phyloP scores from a whole-genome alignment of 495 filamentous ascomycete species.

The Lophiotrema nucula region DNA sequence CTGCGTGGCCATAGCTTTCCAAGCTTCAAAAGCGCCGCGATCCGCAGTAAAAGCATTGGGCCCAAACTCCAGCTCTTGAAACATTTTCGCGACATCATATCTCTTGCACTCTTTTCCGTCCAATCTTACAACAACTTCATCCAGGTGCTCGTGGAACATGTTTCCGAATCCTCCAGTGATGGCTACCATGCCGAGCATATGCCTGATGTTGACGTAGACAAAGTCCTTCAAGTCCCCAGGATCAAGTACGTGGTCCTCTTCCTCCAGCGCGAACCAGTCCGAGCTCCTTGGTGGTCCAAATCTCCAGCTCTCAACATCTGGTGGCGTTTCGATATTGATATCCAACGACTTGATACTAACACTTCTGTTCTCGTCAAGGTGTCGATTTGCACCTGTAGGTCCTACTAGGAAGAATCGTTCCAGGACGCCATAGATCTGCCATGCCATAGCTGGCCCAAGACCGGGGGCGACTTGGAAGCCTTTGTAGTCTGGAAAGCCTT shows the following conservation, averaged over 20 bases:
- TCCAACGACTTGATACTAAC: not conserved
- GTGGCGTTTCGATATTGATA: conserved; percentile 1
- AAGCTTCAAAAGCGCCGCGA: no score
- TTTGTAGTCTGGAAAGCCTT: no score
- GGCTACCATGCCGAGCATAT: not conserved
- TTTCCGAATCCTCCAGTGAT: not conserved
- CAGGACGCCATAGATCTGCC: not conserved
- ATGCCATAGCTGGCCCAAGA: not conserved
- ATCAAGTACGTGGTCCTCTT: not conserved
- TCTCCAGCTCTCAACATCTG: not conserved
- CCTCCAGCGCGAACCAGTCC: not conserved
- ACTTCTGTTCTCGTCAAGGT: not conserved
- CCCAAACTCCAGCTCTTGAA: not conserved
- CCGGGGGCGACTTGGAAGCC: not conserved
- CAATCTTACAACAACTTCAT: not conserved
- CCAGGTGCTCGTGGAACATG: conserved; percentile 2
- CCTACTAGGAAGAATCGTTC: not conserved
- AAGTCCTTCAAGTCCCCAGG: not conserved
- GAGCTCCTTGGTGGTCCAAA: not conserved
- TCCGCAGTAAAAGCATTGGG: no score
- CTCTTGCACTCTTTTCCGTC: not conserved
- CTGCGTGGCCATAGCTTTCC: no score
- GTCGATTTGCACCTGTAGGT: no score
- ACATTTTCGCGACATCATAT: not conserved
- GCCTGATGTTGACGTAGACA: not conserved